Percentiles rank a stretch among this genome's conserved stretches.
Conservation (phyloP, 768 basidiomycete genomes). For the Xerocomus brunneocitrinus region DNA sequence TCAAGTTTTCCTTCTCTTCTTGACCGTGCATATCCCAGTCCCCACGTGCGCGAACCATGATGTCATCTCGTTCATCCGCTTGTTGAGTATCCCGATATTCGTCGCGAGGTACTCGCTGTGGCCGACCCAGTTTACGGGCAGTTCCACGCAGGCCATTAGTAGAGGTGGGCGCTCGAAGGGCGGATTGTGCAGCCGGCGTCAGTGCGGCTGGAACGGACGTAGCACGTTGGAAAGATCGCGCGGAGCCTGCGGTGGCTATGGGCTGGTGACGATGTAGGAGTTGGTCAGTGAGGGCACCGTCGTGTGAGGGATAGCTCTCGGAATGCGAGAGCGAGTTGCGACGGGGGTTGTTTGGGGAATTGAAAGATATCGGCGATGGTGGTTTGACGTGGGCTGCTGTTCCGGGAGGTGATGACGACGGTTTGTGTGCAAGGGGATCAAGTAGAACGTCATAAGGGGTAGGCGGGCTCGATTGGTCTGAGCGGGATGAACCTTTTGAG, state of each 20-base stretch:
- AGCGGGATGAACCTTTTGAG: conserved; percentile 40
- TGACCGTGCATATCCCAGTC: conserved; percentile 29
- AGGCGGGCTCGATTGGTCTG: conserved; percentile 36
- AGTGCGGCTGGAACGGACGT: conserved; percentile 53
- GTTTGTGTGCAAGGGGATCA: conserved; percentile 23
- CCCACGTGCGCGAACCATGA: conserved; percentile 22
- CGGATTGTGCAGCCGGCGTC: conserved; percentile 28
- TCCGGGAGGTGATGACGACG: conserved; percentile 24
- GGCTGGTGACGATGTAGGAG: conserved; percentile 29
- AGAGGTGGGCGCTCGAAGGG: conserved; percentile 27
- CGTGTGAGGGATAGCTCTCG: conserved; percentile 55
- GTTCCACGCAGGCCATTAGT: conserved; percentile 33
- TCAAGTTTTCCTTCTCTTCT: conserved; percentile 40
- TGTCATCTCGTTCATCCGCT: conserved; percentile 34
- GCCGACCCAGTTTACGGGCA: conserved; percentile 31
- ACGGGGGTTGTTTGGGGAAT: conserved; percentile 36
- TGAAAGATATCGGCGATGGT: conserved; percentile 33
- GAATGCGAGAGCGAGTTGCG: conserved; percentile 60
- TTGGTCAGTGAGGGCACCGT: conserved; percentile 27
- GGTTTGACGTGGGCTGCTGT: conserved; percentile 22
- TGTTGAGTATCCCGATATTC: conserved; percentile 31
- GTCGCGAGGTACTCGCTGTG: conserved; percentile 37
- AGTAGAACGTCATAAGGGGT: conserved; percentile 36
- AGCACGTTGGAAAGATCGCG: conserved; percentile 62
- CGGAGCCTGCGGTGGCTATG: conserved; percentile 14